phyloP scores from a whole-genome alignment of 805 yeast genomes.

The Cyberlindnera meyerae region DNA sequence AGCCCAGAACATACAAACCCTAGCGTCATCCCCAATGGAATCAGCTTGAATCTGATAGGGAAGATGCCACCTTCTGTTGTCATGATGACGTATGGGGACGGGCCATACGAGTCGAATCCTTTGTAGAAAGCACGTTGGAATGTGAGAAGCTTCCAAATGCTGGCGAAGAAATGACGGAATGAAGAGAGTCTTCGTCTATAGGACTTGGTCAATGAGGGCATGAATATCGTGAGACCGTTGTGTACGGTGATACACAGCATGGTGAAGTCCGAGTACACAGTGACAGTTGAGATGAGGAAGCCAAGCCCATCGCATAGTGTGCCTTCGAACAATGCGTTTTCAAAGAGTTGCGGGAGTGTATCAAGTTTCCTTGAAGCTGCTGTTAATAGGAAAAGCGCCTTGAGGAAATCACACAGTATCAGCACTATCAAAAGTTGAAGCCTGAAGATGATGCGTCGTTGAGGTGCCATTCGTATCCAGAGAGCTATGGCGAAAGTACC shows the following conservation, averaged over 20 bases:
- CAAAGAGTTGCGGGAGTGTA: neutral
- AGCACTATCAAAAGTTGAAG: constrained; percentile 16
- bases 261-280: constrained; percentile 16
- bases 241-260: constrained; percentile 20
- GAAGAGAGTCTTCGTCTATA: constrained; percentile 10
- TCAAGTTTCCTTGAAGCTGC: constrained; percentile 4
- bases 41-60: constrained; percentile 5
- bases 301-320: constrained; percentile 21
- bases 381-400: constrained; percentile 12
- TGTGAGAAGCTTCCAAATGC: constrained; percentile 4
- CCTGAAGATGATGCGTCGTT: constrained; percentile 20
- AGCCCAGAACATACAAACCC: constrained; percentile 9
- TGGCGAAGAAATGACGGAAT: constrained; percentile 3
- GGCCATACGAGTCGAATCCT: constrained; percentile 5
- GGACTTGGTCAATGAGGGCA: constrained; percentile 9
- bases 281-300: constrained; percentile 10
- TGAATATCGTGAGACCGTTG: constrained; percentile 19
- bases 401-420: constrained; percentile 17
- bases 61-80: constrained; percentile 23
- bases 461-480: constrained; percentile 22
- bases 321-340: neutral
- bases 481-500: constrained; percentile 16
- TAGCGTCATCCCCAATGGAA: neutral
- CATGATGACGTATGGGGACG: constrained; percentile 2
- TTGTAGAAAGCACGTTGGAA: constrained; percentile 5